A percentile compares a stretch with the other conserved stretches of the same genome.
Conservation (phyloP, 495 filamentous ascomycete genomes). For the Aspergillus nidulans region DNA sequence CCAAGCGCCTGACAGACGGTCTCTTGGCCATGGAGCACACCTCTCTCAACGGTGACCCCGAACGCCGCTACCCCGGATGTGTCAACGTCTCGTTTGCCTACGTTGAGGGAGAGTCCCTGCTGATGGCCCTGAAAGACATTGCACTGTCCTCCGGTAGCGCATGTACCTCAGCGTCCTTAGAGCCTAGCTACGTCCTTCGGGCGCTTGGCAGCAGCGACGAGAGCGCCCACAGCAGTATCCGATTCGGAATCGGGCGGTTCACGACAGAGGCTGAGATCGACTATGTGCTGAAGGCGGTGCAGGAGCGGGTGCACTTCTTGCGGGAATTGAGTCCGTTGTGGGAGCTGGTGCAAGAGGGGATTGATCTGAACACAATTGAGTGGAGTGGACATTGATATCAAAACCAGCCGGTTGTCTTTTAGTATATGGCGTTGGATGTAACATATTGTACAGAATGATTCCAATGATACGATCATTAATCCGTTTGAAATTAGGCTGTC, state of each 20-base stretch:
- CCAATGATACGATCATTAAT: neutral
- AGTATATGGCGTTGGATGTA: constrained; percentile 29
- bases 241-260: constrained; percentile 96
- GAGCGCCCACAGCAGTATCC: constrained; percentile 94
- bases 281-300: constrained; percentile 93
- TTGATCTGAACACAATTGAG: constrained; percentile 93
- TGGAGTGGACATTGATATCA: constrained; percentile 81
- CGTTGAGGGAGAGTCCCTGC: constrained; percentile 92
- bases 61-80: constrained; percentile 88
- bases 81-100: constrained; percentile 99
- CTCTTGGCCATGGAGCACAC: constrained; percentile 90
- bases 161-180: constrained; percentile 93
- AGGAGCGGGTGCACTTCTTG: constrained; percentile 83
- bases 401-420: neutral
- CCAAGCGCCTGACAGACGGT: constrained; percentile 74
- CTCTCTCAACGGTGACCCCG: constrained; percentile 77
- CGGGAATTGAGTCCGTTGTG: constrained; percentile 94
- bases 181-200: constrained; percentile 92
- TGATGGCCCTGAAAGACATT: constrained; percentile 98
- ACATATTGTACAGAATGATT: constrained; percentile 5
- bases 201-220: constrained; percentile 94
- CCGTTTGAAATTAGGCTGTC: no score
- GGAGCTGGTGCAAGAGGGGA: constrained; percentile 96
- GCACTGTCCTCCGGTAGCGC: constrained; percentile 94
- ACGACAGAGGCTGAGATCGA: constrained; percentile 94